Conservation (phyloP, 1,284 basidiomycete species). For the Ceratobasidium sp. region DNA sequence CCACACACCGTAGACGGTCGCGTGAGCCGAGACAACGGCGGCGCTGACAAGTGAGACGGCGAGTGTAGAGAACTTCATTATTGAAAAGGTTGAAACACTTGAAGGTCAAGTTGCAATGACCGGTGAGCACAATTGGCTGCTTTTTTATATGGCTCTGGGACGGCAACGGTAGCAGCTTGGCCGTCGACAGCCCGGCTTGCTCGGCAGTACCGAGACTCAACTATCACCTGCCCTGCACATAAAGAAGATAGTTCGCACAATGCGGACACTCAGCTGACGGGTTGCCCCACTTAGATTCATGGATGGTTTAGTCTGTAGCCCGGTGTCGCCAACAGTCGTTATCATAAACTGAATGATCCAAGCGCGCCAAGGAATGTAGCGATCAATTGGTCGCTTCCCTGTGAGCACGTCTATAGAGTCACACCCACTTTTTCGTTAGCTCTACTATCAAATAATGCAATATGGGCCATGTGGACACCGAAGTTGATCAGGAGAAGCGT, state of each 20-base stretch:
- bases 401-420: background rate
- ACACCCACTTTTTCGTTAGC: background rate
- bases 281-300: background rate
- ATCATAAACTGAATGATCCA: background rate
- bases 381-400: background rate
- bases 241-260: background rate
- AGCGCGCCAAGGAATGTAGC: background rate
- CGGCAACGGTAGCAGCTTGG: background rate
- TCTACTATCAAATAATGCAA: background rate
- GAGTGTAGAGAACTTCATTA: conserved; percentile 20
- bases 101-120: no score
- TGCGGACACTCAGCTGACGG: background rate
- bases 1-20: conserved; percentile 39
- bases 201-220: background rate
- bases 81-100: background rate
- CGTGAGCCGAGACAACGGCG: conserved; percentile 23
- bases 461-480: background rate
- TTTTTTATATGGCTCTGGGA: background rate
- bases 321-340: background rate
- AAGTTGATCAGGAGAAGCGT: conserved; percentile 30
- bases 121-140: no score
- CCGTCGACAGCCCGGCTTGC: background rate
- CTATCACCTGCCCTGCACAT: background rate
- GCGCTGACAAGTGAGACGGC: conserved; percentile 28
- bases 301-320: background rate